Percentiles rank a stretch among this genome's conserved stretches.
phyloP scores from a whole-genome alignment of 257 asterid species.

The Rehmannia glutinosa region DNA sequence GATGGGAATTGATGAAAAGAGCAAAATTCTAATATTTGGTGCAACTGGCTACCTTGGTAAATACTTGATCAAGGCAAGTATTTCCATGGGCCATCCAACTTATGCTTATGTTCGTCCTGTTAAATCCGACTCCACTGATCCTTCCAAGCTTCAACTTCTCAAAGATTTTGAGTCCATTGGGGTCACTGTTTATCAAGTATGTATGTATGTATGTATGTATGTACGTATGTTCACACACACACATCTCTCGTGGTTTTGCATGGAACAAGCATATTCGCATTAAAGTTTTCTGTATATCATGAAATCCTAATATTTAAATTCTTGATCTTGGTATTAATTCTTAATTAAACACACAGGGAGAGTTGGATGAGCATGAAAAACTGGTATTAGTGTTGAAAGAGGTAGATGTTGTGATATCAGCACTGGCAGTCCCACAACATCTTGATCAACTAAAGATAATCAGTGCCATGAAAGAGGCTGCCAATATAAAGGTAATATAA shows the following conservation, averaged over 20 bases:
- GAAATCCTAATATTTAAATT: neutral
- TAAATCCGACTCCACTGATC: neutral
- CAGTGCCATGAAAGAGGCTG: conserved; percentile 33
- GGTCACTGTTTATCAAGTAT: conserved; percentile 19
- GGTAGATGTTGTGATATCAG: conserved; percentile 41
- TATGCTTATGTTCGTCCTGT: conserved; percentile 21
- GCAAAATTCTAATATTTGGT: conserved; percentile 27
- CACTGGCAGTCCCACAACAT: conserved; percentile 34
- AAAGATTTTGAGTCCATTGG: conserved; percentile 16
- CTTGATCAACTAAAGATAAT: conserved; percentile 37
- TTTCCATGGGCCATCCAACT: conserved; percentile 30
- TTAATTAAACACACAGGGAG: conserved; percentile 16
- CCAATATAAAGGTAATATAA: conserved; percentile 28
- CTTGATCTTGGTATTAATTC: neutral
- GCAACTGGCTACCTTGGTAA: conserved; percentile 33
- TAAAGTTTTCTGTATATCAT: too few species aligned
- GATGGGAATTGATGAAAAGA: neutral
- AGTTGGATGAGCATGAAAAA: conserved; percentile 27
- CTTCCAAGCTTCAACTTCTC: conserved; percentile 18
- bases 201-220: neutral
- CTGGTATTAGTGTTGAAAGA: conserved; percentile 17
- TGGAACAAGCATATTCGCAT: too few species aligned
- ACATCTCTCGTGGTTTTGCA: neutral
- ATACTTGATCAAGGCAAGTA: conserved; percentile 28
- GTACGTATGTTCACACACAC: neutral